Base-by-base conservation (phyloP, 768 basidiomycete species). In the Rhizopogon vesiculosus region DNA sequence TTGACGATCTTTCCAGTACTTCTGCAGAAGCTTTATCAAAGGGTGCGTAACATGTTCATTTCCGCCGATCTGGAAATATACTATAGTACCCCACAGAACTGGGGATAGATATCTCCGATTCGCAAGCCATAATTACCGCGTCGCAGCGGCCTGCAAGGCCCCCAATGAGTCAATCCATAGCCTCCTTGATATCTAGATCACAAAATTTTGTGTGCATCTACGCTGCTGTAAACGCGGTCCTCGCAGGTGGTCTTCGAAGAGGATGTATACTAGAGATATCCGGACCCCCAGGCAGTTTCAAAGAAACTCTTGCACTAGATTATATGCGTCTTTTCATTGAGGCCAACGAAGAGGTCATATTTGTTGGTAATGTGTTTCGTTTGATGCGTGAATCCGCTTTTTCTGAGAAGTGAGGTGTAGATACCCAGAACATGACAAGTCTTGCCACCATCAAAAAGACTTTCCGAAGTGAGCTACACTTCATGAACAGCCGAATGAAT, bases 261-360 rank as follows among this genome's bases (percentile, higher is more conserved):
- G 85, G 86, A 7, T 75, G 79, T 59, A 75, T 89, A 58, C 74
- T 91, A 18, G 89, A 91, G 70, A 72, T 91, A 61, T 87, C 87
- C 31, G 89, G 89, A 0, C 86, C 87, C 44, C 89, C 89, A 0
- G 89, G 89, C 46, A 78, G 80, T 40, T 78, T 81, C 9, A 91
- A 88, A 59, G 85, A 86, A 56, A 64, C 62, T 12, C 59, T 89
- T 7, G 79, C 80, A 8, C 67, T 78, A 13, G 74, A 77, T 50
- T 76, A 88, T 44, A 75, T 78, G 13, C 65, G 69, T 35, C 74
- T 69, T 3, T 82, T 85, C 54, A 69, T 79, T 3, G 70, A 79
- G 56, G 66, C 71, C 3, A 72, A 72, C 0, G 75, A 82, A 45
- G 76, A 78, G n/a, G 77, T 85, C 5, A 67, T 91, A 19, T 84